Conservation (phyloP, 2,329 filamentous ascomycete genomes). For the Macrophomina pseudophaseolina region DNA sequence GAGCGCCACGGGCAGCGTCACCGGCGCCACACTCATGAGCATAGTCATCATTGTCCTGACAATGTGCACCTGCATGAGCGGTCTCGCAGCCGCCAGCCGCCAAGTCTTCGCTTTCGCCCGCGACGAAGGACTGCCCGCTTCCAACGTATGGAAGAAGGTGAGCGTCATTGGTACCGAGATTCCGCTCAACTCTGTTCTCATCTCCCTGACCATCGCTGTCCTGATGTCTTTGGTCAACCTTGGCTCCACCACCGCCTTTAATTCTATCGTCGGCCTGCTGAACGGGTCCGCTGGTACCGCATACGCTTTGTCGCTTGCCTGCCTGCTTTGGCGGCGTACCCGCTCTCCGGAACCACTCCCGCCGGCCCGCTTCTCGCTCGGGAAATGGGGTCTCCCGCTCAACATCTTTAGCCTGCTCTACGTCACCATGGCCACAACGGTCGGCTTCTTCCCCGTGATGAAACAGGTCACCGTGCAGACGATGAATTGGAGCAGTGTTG, state of each 20-base stretch:
- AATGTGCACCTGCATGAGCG: constrained; percentile 24
- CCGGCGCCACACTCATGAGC: constrained; percentile 21
- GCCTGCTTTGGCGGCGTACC: constrained; percentile 18
- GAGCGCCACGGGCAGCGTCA: constrained; percentile 22
- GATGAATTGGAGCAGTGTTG: constrained; percentile 45
- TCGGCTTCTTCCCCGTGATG: constrained; percentile 45
- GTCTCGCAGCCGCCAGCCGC: constrained; percentile 28
- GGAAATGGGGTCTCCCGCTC: not conserved
- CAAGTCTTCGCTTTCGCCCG: constrained; percentile 30
- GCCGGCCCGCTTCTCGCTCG: constrained; percentile 17
- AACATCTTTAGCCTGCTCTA: constrained; percentile 41
- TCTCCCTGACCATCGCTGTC: constrained; percentile 35
- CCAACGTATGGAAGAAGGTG: not conserved
- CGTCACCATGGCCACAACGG: constrained; percentile 44
- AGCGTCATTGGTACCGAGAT: constrained; percentile 2
- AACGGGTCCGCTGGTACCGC: not conserved
- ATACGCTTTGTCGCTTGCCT: constrained; percentile 20
- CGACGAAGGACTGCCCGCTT: constrained; percentile 24
- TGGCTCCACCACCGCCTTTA: constrained; percentile 48
- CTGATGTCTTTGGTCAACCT: constrained; percentile 52
- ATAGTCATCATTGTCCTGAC: constrained; percentile 27
- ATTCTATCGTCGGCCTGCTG: constrained; percentile 34
- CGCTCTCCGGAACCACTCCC: not conserved
- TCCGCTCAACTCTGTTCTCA: constrained; percentile 26
- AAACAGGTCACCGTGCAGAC: constrained; percentile 29